Evolutionary conservation across 768 basidiomycete species (phyloP).

Genomic region (Coprinellus micaceus): DNA sequence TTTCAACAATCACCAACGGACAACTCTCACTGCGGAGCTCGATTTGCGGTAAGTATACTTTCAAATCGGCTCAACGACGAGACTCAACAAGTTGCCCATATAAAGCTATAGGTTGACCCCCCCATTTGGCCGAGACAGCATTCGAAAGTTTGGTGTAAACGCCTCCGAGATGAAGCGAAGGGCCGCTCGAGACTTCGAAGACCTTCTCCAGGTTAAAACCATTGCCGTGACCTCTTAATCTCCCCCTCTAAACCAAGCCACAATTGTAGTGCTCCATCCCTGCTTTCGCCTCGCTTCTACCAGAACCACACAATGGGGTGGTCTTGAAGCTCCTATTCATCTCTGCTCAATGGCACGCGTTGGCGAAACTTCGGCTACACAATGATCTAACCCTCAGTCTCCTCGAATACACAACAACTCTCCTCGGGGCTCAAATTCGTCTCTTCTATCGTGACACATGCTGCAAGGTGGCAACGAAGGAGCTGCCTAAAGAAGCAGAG

Average conservation of each 20-base stretch:
- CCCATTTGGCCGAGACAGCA: conserved; percentile 18
- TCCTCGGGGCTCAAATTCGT: not conserved
- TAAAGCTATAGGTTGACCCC: conserved; percentile 13
- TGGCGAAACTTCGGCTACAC: conserved; percentile 12
- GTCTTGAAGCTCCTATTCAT: conserved; percentile 4
- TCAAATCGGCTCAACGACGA: no score
- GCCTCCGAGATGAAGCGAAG: conserved; percentile 24
- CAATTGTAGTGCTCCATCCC: conserved; percentile 6
- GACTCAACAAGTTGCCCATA: no score
- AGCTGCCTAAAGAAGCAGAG: not conserved
- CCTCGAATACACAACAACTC: not conserved
- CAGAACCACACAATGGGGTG: not conserved
- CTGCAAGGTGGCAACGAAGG: not conserved
- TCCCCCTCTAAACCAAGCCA: not conserved
- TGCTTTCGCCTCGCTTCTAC: conserved; percentile 7
- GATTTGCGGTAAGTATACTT: conserved; percentile 20
- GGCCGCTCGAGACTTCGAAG: conserved; percentile 30
- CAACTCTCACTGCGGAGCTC: conserved; percentile 17
- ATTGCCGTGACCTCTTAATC: not conserved
- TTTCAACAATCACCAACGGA: not conserved
- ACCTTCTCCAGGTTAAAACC: conserved; percentile 29
- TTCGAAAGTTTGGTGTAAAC: conserved; percentile 23
- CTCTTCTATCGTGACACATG: not conserved
- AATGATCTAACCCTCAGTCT: conserved; percentile 1
- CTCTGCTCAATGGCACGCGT: conserved; percentile 6